phyloP scores from a whole-genome alignment of 352 stramenopile species.

The Blastocystis sp. region DNA sequence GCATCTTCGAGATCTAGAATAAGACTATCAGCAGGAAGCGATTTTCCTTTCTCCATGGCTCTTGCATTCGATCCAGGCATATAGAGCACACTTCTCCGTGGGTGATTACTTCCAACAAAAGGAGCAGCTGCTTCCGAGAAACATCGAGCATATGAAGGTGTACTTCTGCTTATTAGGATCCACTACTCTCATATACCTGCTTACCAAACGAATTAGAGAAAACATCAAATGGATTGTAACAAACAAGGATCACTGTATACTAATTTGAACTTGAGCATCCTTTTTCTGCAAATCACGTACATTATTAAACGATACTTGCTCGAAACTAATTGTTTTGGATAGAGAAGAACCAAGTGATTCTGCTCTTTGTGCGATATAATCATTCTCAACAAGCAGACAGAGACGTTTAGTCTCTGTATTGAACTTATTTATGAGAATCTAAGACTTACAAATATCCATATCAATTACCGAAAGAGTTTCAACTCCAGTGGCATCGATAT shows the following conservation, averaged over 20 bases:
- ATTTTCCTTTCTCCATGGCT: constrained; percentile 64
- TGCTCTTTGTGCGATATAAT: neutral
- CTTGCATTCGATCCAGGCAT: constrained; percentile 64
- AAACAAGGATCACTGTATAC: neutral
- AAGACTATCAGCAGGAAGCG: constrained; percentile 65
- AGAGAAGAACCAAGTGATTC: neutral
- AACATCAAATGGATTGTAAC: constrained; percentile 8
- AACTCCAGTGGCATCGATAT: neutral
- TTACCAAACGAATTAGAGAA: neutral
- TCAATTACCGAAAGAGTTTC: neutral
- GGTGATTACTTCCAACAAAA: constrained; percentile 47
- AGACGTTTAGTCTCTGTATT: neutral
- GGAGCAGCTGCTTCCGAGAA: constrained; percentile 10
- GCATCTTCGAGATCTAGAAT: constrained; percentile 69
- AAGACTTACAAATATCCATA: neutral
- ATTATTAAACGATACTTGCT: neutral
- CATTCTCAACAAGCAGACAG: neutral
- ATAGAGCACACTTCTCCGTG: constrained; percentile 65
- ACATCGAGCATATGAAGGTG: neutral
- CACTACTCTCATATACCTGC: neutral
- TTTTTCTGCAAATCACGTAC: neutral
- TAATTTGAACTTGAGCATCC: neutral
- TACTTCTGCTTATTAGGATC: neutral
- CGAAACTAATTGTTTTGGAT: neutral
- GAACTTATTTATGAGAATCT: neutral